Percentiles rank a stretch among this genome's conserved stretches.
phyloP scores from a whole-genome alignment of 2,329 filamentous ascomycete species.

The Botrytis sinoallii region DNA sequence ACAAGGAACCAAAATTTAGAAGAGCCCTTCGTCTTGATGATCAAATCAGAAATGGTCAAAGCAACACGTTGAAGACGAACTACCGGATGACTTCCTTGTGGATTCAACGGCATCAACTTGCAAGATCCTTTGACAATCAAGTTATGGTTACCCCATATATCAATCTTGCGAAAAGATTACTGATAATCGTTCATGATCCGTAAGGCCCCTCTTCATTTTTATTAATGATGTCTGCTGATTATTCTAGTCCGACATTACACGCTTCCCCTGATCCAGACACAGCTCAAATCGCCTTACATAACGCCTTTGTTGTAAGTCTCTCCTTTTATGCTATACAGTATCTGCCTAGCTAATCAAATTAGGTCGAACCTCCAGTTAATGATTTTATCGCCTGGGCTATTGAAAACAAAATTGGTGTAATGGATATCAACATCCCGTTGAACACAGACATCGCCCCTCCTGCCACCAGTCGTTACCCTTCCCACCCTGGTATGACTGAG shows the following conservation, averaged over 20 bases:
- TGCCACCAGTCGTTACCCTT: neutral
- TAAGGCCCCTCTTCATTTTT: slow-evolving; percentile 45
- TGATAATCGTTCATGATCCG: slow-evolving; percentile 91
- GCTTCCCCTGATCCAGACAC: slow-evolving; percentile 67
- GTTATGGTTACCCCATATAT: slow-evolving; percentile 77
- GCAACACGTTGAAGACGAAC: slow-evolving; percentile 65
- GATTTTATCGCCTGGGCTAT: slow-evolving; percentile 83
- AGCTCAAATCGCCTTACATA: slow-evolving; percentile 74
- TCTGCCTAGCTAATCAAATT: neutral
- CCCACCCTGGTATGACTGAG: slow-evolving; percentile 48
- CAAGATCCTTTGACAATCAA: slow-evolving; percentile 79
- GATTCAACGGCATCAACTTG: slow-evolving; percentile 70
- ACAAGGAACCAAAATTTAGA: slow-evolving; percentile 50
- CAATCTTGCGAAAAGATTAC: slow-evolving; percentile 60
- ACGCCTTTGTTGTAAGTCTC: slow-evolving; percentile 72
- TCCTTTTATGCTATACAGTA: slow-evolving; percentile 44
- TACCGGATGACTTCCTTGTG: slow-evolving; percentile 77
- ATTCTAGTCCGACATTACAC: slow-evolving; percentile 62
- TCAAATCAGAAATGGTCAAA: slow-evolving; percentile 74
- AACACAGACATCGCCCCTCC: slow-evolving; percentile 20
- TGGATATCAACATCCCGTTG: slow-evolving; percentile 83
- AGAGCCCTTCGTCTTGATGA: slow-evolving; percentile 69
- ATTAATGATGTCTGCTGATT: slow-evolving; percentile 22
- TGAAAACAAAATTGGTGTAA: slow-evolving; percentile 72
- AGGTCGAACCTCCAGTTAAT: slow-evolving; percentile 64